Evolutionary conservation across 2,329 filamentous ascomycete species (phyloP).

Genomic region (Colletotrichum lindemuthianum): DNA sequence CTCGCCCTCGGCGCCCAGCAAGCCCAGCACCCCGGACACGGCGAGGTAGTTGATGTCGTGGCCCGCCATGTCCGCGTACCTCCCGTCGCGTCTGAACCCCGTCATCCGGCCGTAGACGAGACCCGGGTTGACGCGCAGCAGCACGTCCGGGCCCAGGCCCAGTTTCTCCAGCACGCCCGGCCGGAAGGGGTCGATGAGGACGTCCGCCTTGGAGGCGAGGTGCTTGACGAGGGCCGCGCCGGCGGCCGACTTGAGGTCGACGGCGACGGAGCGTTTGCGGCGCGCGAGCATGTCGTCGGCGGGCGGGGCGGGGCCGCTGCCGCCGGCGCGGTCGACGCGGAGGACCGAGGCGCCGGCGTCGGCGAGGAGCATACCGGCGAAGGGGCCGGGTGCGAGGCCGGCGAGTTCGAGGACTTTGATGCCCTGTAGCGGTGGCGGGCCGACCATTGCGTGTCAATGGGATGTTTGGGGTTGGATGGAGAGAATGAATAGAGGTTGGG

Average conservation of each 20-base stretch:
- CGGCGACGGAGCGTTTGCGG: constrained; percentile 81
- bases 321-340: constrained; percentile 78
- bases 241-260: constrained; percentile 77
- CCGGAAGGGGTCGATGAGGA: constrained; percentile 93
- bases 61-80: constrained; percentile 87
- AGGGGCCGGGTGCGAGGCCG: constrained; percentile 78
- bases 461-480: background rate
- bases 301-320: constrained; percentile 49
- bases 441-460: constrained; percentile 43
- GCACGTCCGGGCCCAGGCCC: constrained; percentile 76
- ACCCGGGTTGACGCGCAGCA: constrained; percentile 75
- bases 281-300: constrained; percentile 80
- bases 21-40: constrained; percentile 79
- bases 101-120: constrained; percentile 88
- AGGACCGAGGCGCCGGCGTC: constrained; percentile 91
- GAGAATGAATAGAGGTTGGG: background rate
- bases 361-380: constrained; percentile 86
- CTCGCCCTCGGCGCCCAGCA: constrained; percentile 77
- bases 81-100: constrained; percentile 87
- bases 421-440: constrained; percentile 56
- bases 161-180: constrained; percentile 90
- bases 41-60: constrained; percentile 98
- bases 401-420: constrained; percentile 70
- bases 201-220: constrained; percentile 72
- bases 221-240: constrained; percentile 74